phyloP scores from a whole-genome alignment of 441 rosid species.

The Mallotus japonicus region DNA sequence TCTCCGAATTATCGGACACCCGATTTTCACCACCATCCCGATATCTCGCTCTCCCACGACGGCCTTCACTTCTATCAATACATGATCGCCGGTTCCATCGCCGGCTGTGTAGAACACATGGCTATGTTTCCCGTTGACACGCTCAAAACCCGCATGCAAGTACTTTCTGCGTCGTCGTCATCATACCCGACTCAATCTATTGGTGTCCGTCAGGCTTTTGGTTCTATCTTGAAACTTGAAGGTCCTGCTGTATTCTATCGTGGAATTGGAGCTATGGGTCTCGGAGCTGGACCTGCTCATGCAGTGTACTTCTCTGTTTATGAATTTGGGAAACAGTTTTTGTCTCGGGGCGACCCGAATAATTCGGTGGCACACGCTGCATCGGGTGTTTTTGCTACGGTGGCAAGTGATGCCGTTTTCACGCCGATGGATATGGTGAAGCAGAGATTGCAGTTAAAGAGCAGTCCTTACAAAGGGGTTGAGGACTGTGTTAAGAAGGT shows the following conservation, averaged over 20 bases:
- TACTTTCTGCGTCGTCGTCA: conserved; percentile 31
- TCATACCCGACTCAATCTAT: conserved; percentile 23
- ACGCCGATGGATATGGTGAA: conserved; percentile 92
- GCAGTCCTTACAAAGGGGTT: conserved; percentile 71
- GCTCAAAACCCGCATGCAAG: conserved; percentile 66
- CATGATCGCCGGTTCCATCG: conserved; percentile 80
- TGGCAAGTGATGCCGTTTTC: conserved; percentile 67
- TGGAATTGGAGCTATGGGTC: conserved; percentile 62
- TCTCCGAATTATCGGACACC: conserved; percentile 37
- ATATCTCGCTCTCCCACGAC: conserved; percentile 46
- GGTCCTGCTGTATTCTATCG: conserved; percentile 42
- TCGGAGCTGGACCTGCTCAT: conserved; percentile 70
- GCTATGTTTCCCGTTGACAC: conserved; percentile 74
- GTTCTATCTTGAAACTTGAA: conserved; percentile 21
- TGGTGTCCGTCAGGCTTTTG: conserved; percentile 44
- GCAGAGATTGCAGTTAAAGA: conserved; percentile 61
- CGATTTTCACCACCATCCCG: conserved; percentile 43
- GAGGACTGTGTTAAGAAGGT: conserved; percentile 63
- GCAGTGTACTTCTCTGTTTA: conserved; percentile 63
- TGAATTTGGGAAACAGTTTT: conserved; percentile 40
- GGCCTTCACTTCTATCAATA: conserved; percentile 83
- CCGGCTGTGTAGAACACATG: conserved; percentile 76
- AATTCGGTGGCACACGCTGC: conserved; percentile 46
- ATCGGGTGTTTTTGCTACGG: conserved; percentile 58
- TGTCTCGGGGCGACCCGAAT: conserved; percentile 41